Evolutionary conservation across 768 basidiomycete species (phyloP).

Genomic region (Lyophyllum shimeji): DNA sequence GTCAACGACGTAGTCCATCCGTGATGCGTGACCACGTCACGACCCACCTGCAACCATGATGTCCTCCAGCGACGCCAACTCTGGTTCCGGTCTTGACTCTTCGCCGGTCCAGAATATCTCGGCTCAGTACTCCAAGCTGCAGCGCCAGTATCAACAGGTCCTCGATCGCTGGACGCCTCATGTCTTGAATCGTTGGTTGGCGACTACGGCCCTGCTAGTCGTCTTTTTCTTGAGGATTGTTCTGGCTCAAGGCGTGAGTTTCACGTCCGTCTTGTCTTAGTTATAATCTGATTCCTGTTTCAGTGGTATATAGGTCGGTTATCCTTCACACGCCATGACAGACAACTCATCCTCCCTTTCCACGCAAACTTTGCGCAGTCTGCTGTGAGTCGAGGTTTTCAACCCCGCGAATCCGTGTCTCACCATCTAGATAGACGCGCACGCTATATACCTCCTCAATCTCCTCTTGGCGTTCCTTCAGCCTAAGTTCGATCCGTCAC

Average conservation of each 20-base stretch:
- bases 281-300: conserved; percentile 8
- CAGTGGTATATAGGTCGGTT: conserved; percentile 93
- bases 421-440: conserved; percentile 58
- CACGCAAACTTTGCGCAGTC: conserved; percentile 34
- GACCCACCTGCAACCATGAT: conserved; percentile 41
- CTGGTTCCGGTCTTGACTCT: conserved; percentile 42
- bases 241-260: conserved; percentile 83
- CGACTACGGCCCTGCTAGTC: conserved; percentile 64
- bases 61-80: conserved; percentile 36
- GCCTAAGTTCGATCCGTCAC: conserved; percentile 95
- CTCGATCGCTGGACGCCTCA: conserved; percentile 95
- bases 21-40: conserved; percentile 16
- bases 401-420: conserved; percentile 4
- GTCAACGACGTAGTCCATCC: conserved; percentile 19
- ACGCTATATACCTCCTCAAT: conserved; percentile 94
- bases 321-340: background rate
- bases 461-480: conserved; percentile 96
- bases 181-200: conserved; percentile 86
- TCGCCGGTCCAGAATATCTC: conserved; percentile 50
- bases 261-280: background rate
- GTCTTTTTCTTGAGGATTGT: conserved; percentile 87
- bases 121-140: conserved; percentile 49
- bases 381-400: conserved; percentile 57
- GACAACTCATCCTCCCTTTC: background rate
- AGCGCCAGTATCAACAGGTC: conserved; percentile 80